Evolutionary conservation across 2,329 filamentous ascomycete genomes (phyloP).

Genomic region (Neofusicoccum umdonicola): DNA sequence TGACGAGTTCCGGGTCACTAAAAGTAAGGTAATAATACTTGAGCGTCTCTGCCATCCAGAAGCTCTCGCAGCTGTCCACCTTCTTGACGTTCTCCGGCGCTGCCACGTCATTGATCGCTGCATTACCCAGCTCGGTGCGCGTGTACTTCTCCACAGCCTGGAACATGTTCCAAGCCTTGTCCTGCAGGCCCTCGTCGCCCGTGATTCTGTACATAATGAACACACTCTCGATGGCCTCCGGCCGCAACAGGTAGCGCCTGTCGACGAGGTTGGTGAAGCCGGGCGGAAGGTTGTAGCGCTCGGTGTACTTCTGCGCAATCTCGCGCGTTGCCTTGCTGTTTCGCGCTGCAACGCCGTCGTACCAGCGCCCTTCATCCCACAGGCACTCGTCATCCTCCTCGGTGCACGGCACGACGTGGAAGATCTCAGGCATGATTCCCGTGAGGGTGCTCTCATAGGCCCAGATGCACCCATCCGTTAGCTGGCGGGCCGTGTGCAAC

Average conservation of each 20-base stretch:
- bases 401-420: conserved; percentile 43
- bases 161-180: conserved; percentile 82
- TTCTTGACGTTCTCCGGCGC: conserved; percentile 2
- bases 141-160: conserved; percentile 65
- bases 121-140: conserved; percentile 62
- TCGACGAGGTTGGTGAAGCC: conserved; percentile 32
- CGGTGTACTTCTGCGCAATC: conserved; percentile 31
- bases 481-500: conserved; percentile 47
- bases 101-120: conserved; percentile 61
- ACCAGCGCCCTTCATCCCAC: conserved; percentile 45
- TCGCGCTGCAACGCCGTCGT: conserved; percentile 33
- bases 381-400: conserved; percentile 40
- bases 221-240: conserved; percentile 67
- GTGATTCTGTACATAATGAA: conserved; percentile 88
- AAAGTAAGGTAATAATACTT: conserved; percentile 92
- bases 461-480: conserved; percentile 58
- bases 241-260: conserved; percentile 35
- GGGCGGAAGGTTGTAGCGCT: conserved; percentile 31
- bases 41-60: conserved; percentile 86
- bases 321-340: conserved; percentile 25
- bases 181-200: conserved; percentile 68
- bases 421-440: conserved; percentile 56
- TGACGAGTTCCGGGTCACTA: conserved; percentile 63
- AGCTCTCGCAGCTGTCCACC: conserved; percentile 58
- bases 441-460: conserved; percentile 49